These are phyloP conservation scores for Colletotrichum sp. DNA, from an alignment of 2,329 filamentous ascomycete species.

Conservation along the genomic window DNA sequence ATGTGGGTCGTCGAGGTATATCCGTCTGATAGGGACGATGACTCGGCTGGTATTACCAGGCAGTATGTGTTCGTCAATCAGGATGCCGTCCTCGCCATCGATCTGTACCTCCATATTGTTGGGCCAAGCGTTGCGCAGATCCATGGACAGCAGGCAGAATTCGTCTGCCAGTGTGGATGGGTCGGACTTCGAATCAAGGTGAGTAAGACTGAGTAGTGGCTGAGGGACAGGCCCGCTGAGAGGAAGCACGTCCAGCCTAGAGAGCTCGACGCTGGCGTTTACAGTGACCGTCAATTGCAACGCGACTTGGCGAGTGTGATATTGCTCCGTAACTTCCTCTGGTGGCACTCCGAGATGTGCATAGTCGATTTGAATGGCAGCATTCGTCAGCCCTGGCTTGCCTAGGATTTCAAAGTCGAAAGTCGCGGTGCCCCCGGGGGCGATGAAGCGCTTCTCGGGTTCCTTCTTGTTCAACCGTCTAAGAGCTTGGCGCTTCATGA, in stretches of 20 bases:
- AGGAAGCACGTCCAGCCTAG: slow-evolving; percentile 79
- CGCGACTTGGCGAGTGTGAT: slow-evolving; percentile 84
- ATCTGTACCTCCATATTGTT: slow-evolving; percentile 74
- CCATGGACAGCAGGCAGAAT: slow-evolving; percentile 80
- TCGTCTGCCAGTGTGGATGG: slow-evolving; percentile 39
- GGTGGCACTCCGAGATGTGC: slow-evolving; percentile 75
- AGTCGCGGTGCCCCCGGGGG: slow-evolving; percentile 68
- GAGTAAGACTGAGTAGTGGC: slow-evolving; percentile 58
- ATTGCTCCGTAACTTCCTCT: slow-evolving; percentile 72
- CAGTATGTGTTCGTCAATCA: slow-evolving; percentile 61
- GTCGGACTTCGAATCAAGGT: slow-evolving; percentile 47
- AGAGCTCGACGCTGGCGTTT: slow-evolving; percentile 86
- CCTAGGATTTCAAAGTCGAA: slow-evolving; percentile 88
- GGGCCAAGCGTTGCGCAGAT: slow-evolving; percentile 90
- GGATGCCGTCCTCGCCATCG: slow-evolving; percentile 53
- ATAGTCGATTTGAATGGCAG: slow-evolving; percentile 84
- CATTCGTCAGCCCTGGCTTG: slow-evolving; percentile 82
- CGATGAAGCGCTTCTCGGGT: slow-evolving; percentile 63
- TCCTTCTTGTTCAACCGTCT: slow-evolving; percentile 54
- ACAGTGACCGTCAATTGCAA: slow-evolving; percentile 87
- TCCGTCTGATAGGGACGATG: slow-evolving; percentile 75
- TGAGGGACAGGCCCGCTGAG: slow-evolving; percentile 70
- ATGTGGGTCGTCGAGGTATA: slow-evolving; percentile 79
- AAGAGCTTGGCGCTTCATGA: slow-evolving; percentile 76
- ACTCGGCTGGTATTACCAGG: slow-evolving; percentile 76